Evolutionary conservation across 768 basidiomycete species (phyloP), one percentile per base, ranked within the genome.

Genomic region (Auriscalpium microsporum): DNA sequence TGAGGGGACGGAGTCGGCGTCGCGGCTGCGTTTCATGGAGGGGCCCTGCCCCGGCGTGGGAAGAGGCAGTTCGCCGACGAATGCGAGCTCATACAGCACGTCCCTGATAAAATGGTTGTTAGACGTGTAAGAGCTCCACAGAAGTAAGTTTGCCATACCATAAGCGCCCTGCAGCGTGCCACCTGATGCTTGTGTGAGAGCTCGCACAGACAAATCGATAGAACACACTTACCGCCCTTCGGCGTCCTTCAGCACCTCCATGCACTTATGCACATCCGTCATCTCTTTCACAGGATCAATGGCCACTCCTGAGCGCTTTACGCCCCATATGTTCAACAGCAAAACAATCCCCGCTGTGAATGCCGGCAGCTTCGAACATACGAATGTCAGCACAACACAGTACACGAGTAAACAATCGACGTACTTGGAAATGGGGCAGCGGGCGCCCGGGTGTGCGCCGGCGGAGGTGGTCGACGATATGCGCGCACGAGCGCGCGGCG

Each of bases 51-150:
- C 81, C 0, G 75, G 63, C 49, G 78, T 74, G 2, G 86, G 86
- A 6, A 87, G 72, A 0, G 85, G 86, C 0, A 88, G 73, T 21
- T 87, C 84, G 2, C 86, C 85, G 4, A 82, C 84, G 0, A 77
- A 82, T 4, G 86, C 84, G 1, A 89, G 72, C 59, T 89, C 85
- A 59, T 81, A 87, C 17, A 88, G 68, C 44, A 89, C 78, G 61
- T 87, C 85, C 85, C 86, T 87, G 57, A 10, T 46, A 40, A n/a
- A 35, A 46, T 45, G 10, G 37, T 45, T 19, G 37, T 45, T 19
- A 52, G 23, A 28, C 10, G 37, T 35, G 9, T 10, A 19, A 1
- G 23, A 13, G 1, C 28, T 50, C n/a, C 17, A 17, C 13, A 48
- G 42, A 23, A 35, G 17, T 11, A 19, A 48, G 47, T 56, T 45